A percentile compares a stretch with the other conserved stretches of the same genome.
Conservation (phyloP, 352 stramenopile genomes). For the Pythium rhizo-oryzae region DNA sequence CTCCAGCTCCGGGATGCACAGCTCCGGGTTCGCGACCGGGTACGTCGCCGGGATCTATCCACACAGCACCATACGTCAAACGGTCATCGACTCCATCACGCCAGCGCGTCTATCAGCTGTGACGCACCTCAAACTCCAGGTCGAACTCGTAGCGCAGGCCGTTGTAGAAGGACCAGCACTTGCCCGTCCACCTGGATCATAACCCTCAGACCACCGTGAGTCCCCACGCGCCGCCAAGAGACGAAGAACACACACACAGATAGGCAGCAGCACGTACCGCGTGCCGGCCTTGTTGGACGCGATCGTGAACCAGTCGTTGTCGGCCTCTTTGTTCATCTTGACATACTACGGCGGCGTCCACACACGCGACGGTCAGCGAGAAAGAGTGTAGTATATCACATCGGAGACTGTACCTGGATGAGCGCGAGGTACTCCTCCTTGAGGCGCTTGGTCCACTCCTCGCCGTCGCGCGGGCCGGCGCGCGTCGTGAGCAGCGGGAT, state of each 20-base stretch:
- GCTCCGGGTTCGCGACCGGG: slow-evolving; percentile 78
- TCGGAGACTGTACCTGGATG: slow-evolving; percentile 51
- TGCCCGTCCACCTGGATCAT: slow-evolving; percentile 62
- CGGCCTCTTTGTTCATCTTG: slow-evolving; percentile 89
- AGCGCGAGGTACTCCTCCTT: slow-evolving; percentile 90
- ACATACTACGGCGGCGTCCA: slow-evolving; percentile 62
- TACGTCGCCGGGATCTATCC: slow-evolving; percentile 79
- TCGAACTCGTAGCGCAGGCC: slow-evolving; percentile 88
- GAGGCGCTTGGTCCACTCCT: slow-evolving; percentile 79
- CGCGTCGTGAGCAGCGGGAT: slow-evolving; percentile 81
- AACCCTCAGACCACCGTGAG: not conserved
- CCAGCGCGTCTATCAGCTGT: not conserved
- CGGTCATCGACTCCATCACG: not conserved
- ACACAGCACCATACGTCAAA: not conserved
- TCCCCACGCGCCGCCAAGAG: not conserved
- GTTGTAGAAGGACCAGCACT: slow-evolving; percentile 90
- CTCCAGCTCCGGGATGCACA: slow-evolving; percentile 87
- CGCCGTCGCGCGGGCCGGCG: slow-evolving; percentile 78
- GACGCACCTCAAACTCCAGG: slow-evolving; percentile 71
- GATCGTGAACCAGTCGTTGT: slow-evolving; percentile 92
- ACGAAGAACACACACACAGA: not conserved
- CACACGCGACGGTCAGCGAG: no score
- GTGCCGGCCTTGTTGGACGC: slow-evolving; percentile 84
- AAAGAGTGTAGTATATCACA: no score
- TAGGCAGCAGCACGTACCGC: slow-evolving; percentile 32